These are phyloP conservation scores for Leccinum subgranulosum DNA, from an alignment of 768 basidiomycete species.

Conservation along the genomic window DNA sequence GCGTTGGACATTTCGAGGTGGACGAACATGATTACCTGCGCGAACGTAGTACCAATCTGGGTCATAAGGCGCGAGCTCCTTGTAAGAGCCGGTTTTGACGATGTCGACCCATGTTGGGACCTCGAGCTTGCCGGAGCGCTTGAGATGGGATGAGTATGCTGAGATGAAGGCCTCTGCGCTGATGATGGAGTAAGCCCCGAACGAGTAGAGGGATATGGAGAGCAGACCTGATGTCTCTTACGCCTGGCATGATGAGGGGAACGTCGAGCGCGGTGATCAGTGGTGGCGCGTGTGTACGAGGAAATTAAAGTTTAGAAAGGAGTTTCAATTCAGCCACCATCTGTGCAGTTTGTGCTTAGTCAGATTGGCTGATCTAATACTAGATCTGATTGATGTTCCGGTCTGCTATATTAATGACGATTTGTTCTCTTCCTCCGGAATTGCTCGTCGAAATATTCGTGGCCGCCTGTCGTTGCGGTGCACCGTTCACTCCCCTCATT, in stretches of 20 bases:
- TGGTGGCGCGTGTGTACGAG: slow-evolving; percentile 43
- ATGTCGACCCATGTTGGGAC: slow-evolving; percentile 98
- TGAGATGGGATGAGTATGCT: slow-evolving; percentile 94
- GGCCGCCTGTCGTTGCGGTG: slow-evolving; percentile 36
- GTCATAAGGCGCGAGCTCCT: slow-evolving; percentile 98
- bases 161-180: slow-evolving; percentile 93
- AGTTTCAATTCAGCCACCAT: slow-evolving; percentile 35
- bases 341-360: slow-evolving; percentile 36
- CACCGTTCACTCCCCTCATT: slow-evolving; percentile 46
- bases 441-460: slow-evolving; percentile 61
- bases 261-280: slow-evolving; percentile 45
- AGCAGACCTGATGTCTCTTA: slow-evolving; percentile 72
- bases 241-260: slow-evolving; percentile 69
- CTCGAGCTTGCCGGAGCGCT: slow-evolving; percentile 98
- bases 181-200: slow-evolving; percentile 14
- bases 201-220: slow-evolving; percentile 5
- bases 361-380: neutral
- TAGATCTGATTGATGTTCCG: too few species aligned
- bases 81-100: slow-evolving; percentile 96
- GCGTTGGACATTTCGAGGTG: neutral
- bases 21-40: slow-evolving; percentile 64
- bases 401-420: too few species aligned
- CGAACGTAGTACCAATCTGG: slow-evolving; percentile 99
- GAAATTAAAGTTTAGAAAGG: slow-evolving; percentile 31
- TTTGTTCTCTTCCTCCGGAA: slow-evolving; percentile 51